phyloP scores from a whole-genome alignment of 1,284 basidiomycete species.

The Tranzscheliella williamsii region DNA sequence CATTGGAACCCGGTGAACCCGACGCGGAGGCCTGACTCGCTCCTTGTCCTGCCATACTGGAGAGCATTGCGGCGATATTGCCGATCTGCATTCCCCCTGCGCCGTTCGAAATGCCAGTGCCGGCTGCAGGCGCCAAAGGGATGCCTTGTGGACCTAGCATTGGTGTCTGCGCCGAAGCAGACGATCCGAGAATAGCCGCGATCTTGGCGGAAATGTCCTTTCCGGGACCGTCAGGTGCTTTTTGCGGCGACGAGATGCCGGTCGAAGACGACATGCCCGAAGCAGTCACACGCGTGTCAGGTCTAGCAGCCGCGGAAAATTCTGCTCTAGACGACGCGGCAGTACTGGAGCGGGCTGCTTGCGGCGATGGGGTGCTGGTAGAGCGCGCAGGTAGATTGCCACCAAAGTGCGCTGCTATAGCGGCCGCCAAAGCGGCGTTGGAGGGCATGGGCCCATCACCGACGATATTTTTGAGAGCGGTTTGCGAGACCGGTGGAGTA shows the following conservation, averaged over 20 bases:
- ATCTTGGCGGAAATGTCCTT: conserved; percentile 38
- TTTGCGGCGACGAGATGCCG: neutral
- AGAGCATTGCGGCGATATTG: conserved; percentile 35
- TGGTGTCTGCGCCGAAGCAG: conserved; percentile 18
- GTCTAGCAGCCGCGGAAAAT: neutral
- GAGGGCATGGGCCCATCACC: conserved; percentile 40
- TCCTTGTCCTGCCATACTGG: conserved; percentile 9
- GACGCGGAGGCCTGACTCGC: neutral
- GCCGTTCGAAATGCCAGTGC: neutral
- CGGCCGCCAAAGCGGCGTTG: conserved; percentile 34
- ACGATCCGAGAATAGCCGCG: conserved; percentile 31
- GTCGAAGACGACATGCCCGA: neutral
- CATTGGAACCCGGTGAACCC: neutral
- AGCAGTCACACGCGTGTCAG: neutral
- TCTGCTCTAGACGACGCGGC: conserved; percentile 1
- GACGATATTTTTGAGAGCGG: conserved; percentile 28
- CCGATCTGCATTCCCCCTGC: conserved; percentile 13
- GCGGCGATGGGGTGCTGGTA: neutral
- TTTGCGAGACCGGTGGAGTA: neutral
- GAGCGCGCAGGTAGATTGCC: conserved; percentile 14
- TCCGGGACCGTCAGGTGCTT: conserved; percentile 1
- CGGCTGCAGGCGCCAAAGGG: conserved; percentile 28
- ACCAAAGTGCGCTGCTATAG: conserved; percentile 37
- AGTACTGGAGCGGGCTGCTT: conserved; percentile 6
- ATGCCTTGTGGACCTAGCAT: conserved; percentile 37